Conservation (phyloP, 345 rosid species). For the Bruguiera sexangula region DNA sequence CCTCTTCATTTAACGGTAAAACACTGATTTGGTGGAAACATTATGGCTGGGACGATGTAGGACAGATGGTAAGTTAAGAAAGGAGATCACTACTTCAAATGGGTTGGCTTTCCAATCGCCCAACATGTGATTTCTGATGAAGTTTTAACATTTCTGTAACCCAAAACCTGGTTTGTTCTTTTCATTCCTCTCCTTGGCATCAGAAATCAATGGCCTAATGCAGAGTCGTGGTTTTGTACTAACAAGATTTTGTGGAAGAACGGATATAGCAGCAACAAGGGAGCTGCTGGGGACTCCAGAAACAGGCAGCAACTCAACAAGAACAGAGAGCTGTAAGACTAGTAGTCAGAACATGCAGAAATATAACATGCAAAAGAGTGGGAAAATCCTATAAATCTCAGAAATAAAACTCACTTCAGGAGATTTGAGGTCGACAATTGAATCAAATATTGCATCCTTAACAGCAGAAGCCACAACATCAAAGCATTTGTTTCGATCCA, state of each 20-base stretch:
- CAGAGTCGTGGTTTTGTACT: conserved; percentile 78
- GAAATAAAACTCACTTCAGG: conserved; percentile 55
- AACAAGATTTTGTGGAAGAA: conserved; percentile 63
- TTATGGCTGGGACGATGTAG: background rate
- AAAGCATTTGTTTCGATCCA: conserved; percentile 82
- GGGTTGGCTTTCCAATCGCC: too few relatives aligned
- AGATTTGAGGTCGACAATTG: conserved; percentile 75
- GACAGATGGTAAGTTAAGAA: too few relatives aligned
- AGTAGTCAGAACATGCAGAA: conserved; percentile 6
- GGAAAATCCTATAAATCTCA: background rate
- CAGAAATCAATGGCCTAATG: conserved; percentile 60
- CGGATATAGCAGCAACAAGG: conserved; percentile 66
- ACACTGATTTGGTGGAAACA: background rate
- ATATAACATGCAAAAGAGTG: background rate
- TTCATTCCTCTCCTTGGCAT: conserved; percentile 40
- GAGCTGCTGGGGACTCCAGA: conserved; percentile 62
- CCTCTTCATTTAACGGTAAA: too few relatives aligned
- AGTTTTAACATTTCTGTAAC: background rate
- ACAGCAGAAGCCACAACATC: conserved; percentile 73
- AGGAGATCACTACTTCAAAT: too few relatives aligned
- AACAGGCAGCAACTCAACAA: conserved; percentile 81
- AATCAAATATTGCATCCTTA: conserved; percentile 68
- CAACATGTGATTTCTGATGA: too few relatives aligned
- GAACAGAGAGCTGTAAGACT: conserved; percentile 60
- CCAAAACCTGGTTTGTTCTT: background rate